Percentiles rank a stretch among this genome's conserved stretches.
Conservation (phyloP, 2,329 filamentous ascomycete species). For the Chrysosporium queenslandicum region DNA sequence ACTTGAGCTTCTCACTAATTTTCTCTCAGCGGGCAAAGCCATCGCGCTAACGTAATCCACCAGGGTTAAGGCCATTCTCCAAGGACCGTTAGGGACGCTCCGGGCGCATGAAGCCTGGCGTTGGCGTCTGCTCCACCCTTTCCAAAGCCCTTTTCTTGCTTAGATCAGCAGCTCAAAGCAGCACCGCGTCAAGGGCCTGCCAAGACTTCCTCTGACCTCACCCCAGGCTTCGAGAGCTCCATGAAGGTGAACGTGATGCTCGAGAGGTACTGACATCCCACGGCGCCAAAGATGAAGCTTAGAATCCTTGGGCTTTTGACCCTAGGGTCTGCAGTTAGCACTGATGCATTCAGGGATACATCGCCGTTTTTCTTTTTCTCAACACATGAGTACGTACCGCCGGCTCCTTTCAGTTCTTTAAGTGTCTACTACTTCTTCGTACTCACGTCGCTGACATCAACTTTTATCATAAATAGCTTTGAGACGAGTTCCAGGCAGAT, state of each 20-base stretch:
- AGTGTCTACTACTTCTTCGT: not conserved
- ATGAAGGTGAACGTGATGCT: not conserved
- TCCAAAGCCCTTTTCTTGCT: not conserved
- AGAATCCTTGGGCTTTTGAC: slow-evolving; percentile 38
- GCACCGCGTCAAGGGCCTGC: not conserved
- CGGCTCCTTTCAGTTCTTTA: not conserved
- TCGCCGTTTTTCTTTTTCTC: slow-evolving; percentile 86
- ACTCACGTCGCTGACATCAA: not conserved
- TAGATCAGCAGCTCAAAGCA: not conserved
- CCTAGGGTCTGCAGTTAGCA: slow-evolving; percentile 45
- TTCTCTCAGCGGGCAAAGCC: too few relatives aligned
- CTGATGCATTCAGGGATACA: slow-evolving; percentile 69
- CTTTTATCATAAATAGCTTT: slow-evolving; percentile 24
- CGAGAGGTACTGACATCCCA: not conserved
- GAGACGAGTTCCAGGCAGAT: slow-evolving; percentile 35
- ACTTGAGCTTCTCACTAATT: not conserved
- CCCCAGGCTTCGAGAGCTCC: not conserved
- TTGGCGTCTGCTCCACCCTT: too few relatives aligned
- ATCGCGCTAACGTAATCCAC: too few relatives aligned
- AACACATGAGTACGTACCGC: slow-evolving; percentile 57
- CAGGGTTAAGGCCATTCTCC: too few relatives aligned
- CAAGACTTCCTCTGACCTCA: slow-evolving; percentile 3
- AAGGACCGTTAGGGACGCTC: too few relatives aligned
- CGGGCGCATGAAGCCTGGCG: too few relatives aligned
- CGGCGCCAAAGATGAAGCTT: slow-evolving; percentile 32